phyloP scores from a whole-genome alignment of 2,329 filamentous ascomycete genomes.

The Cladosporium cucumerinum region DNA sequence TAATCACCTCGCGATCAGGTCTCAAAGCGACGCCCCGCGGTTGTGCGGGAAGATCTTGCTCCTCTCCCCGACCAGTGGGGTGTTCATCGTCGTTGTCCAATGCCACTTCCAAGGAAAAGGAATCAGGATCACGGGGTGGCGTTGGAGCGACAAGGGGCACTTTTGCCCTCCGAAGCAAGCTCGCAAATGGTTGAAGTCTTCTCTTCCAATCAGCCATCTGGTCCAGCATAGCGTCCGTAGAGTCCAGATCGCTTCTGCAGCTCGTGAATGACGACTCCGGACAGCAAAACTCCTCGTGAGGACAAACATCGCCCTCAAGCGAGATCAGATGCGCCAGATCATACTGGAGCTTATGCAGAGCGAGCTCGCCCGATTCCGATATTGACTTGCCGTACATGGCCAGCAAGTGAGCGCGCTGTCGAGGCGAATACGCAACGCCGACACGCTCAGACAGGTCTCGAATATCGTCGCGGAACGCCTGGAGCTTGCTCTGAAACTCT shows the following conservation, averaged over 20 bases:
- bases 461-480: not conserved
- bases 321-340: not conserved
- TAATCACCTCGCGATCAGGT: not conserved
- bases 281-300: not conserved
- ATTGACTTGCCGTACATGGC: not conserved
- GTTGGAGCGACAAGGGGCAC: not conserved
- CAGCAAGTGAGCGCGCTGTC: not conserved
- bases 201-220: not conserved
- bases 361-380: not conserved
- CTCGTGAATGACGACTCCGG: not conserved
- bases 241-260: not conserved
- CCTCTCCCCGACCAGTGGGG: not conserved
- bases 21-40: not conserved
- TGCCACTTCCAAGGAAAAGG: not conserved
- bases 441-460: not conserved
- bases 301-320: not conserved
- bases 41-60: not conserved
- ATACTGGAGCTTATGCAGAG: not conserved
- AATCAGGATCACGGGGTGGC: not conserved
- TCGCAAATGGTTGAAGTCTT: not conserved
- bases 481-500: not conserved
- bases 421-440: not conserved
- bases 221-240: not conserved
- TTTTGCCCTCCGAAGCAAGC: not conserved
- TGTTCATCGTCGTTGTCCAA: not conserved